Base-by-base conservation (phyloP, 805 yeast species). In the Clavispora phyllophila region DNA sequence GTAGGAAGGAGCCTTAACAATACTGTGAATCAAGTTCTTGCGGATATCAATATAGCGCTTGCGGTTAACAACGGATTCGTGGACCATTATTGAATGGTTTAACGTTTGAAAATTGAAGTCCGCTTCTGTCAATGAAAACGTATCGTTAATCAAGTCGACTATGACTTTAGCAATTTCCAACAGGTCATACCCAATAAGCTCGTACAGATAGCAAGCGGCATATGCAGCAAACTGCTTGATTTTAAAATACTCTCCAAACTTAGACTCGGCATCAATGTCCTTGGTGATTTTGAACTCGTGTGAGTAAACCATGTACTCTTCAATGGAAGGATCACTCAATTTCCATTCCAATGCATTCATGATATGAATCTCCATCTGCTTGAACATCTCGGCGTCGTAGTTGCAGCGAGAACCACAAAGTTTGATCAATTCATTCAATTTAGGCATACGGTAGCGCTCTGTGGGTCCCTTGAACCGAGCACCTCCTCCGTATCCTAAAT, bases 361-460 rank as follows among this genome's bases (percentile, higher is more conserved):
- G 44, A 83, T 79, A 56, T 85, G 91, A 53, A 78, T 68, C 62
- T 85, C 95, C 91, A 84, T 86, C 62, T 84, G 90, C 40, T 73
- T 64, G 53, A 69, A 69, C 73, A 68, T 66, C 7, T 60, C 57
- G 24, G 51, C 56, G 42, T 65, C 68, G 55, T 82, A 82, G 43
- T 73, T 73, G 53, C 79, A 75, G 44, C 72, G 62, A 36, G 76
- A 73, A 37, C 87, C 86, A 65, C 95, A 86, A 50, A 86, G 69
- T 53, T 75, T 79, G 44, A 84, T 79, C 43, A 87, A 72, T 56
- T 87, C 95, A 12, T 57, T 63, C 47, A 66, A 57, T 46, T 65
- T 64, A 44, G 95, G 95, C 38, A 85, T 78, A 53, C 87, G 72
- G 45, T 80, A 79, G 57, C 93, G 76, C 58, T 82, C 81, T 46